phyloP scores from a whole-genome alignment of 1,284 basidiomycete genomes.

The Cystobasidium slooffiae region DNA sequence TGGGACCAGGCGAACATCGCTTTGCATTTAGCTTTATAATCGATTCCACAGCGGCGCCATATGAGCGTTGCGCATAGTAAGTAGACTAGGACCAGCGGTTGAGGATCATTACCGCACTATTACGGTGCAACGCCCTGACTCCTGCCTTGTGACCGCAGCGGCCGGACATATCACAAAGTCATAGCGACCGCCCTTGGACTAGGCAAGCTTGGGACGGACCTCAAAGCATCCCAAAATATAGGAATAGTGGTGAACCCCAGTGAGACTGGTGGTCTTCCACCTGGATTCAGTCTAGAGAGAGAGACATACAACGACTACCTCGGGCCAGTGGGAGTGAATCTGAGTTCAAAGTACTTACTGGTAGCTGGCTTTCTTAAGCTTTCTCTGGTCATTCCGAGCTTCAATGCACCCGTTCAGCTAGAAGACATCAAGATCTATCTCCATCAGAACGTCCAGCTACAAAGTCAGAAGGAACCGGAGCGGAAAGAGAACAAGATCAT shows the following conservation, averaged over 20 bases:
- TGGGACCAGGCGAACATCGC: constrained; percentile 38
- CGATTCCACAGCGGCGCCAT: constrained; percentile 26
- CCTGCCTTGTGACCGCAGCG: constrained; percentile 9
- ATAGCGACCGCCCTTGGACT: constrained; percentile 28
- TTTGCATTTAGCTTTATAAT: constrained; percentile 38
- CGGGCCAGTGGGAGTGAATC: constrained; percentile 37
- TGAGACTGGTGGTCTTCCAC: constrained; percentile 32
- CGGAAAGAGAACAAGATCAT: constrained; percentile 18
- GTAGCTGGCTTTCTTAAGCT: constrained; percentile 36
- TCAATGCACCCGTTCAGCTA: constrained; percentile 17
- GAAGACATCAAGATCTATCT: constrained; percentile 41
- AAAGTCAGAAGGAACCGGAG: constrained; percentile 5
- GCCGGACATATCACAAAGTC: constrained; percentile 31
- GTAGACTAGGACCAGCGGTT: neutral
- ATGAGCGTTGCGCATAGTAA: constrained; percentile 35
- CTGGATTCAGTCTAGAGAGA: constrained; percentile 31
- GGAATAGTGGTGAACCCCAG: constrained; percentile 28
- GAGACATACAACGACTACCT: constrained; percentile 26
- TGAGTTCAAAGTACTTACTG: constrained; percentile 35
- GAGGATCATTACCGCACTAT: neutral
- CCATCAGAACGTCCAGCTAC: constrained; percentile 23
- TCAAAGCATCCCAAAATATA: constrained; percentile 18
- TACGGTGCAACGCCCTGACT: neutral
- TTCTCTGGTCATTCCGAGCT: constrained; percentile 20
- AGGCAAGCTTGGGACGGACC: constrained; percentile 30